These are phyloP conservation scores for Fusarium fujikuroi DNA, from an alignment of 2,329 filamentous ascomycete species.

Conservation along the genomic window DNA sequence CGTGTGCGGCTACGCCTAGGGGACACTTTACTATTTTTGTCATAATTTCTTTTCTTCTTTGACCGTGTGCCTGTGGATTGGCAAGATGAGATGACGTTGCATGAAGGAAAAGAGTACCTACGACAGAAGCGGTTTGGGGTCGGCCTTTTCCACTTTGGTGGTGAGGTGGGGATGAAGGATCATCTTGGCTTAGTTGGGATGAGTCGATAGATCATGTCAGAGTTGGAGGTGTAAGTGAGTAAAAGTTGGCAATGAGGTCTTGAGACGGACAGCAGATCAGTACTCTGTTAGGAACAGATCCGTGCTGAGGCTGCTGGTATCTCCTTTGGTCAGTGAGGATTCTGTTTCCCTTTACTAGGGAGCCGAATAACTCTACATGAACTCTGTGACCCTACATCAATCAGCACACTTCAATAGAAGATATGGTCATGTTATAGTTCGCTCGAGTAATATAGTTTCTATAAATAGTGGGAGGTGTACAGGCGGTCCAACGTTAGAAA, in stretches of 20 bases:
- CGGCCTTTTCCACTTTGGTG: conserved; percentile 37
- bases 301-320: background rate
- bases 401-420: background rate
- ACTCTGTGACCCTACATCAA: too few species aligned
- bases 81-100: conserved; percentile 23
- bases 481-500: background rate
- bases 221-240: background rate
- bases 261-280: background rate
- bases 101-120: conserved; percentile 10
- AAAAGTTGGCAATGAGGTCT: background rate
- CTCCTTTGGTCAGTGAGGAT: background rate
- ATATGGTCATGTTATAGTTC: background rate
- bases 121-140: conserved; percentile 31
- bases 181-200: conserved; percentile 9
- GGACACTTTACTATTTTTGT: conserved; percentile 52
- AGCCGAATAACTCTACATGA: background rate
- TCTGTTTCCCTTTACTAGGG: background rate
- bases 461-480: background rate
- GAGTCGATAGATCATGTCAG: background rate
- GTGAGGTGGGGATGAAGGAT: conserved; percentile 29
- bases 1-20: background rate
- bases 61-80: background rate
- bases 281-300: background rate
- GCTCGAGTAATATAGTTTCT: background rate
- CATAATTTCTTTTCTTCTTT: conserved; percentile 19